These are phyloP conservation scores for Saturnispora zaruensis DNA, from an alignment of 805 yeast species.

Conservation along the genomic window DNA sequence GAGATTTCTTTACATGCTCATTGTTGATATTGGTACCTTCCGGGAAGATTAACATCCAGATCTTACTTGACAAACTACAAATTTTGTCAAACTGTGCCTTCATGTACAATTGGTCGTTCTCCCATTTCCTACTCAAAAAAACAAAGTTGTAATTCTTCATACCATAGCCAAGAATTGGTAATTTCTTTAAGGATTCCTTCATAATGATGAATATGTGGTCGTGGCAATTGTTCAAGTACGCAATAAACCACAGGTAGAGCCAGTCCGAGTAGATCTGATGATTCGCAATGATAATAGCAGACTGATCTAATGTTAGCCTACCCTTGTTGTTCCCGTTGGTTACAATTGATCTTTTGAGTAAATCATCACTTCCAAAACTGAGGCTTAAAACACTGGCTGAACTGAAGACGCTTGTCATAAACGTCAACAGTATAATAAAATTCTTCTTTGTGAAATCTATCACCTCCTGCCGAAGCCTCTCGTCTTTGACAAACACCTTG, in stretches of 20 bases:
- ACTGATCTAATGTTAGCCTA: conserved; percentile 18
- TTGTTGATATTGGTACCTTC: conserved; percentile 86
- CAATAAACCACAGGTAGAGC: conserved; percentile 82
- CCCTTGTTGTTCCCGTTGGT: conserved; percentile 9
- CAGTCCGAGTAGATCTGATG: conserved; percentile 95
- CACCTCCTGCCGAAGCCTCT: conserved; percentile 32
- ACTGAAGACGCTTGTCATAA: conserved; percentile 36
- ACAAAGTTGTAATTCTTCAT: conserved; percentile 73
- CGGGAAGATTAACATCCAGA: conserved; percentile 74
- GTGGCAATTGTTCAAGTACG: conserved; percentile 58
- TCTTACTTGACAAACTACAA: conserved; percentile 33
- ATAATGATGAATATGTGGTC: conserved; percentile 64
- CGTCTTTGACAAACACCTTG: conserved; percentile 23
- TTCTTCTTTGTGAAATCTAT: conserved; percentile 48
- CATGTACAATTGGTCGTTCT: conserved; percentile 54
- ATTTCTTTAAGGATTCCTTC: conserved; percentile 58
- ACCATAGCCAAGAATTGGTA: conserved; percentile 81
- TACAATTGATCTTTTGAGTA: conserved; percentile 6
- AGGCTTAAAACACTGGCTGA: conserved; percentile 47
- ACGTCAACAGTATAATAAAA: conserved; percentile 47
- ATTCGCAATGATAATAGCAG: conserved; percentile 60
- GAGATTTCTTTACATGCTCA: conserved; percentile 52
- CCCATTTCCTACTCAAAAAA: conserved; percentile 82
- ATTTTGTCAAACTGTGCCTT: conserved; percentile 43
- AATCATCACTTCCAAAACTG: conserved; percentile 27